phyloP scores from a whole-genome alignment of 208 protist genomes.

The Acanthamoeba triangularis region DNA sequence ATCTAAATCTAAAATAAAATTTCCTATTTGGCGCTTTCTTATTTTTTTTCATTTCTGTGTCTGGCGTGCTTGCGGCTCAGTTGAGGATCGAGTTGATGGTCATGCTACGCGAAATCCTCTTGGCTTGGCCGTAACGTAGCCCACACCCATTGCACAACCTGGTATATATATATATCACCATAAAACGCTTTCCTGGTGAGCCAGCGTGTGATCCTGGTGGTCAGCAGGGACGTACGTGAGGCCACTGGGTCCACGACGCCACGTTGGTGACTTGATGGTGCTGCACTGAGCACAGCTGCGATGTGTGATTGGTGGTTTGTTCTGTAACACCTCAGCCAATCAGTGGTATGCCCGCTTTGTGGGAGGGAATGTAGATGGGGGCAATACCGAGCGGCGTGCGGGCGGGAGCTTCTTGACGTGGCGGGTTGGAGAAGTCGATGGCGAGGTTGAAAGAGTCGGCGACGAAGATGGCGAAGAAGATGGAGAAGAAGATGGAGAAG shows the following conservation, averaged over 20 bases:
- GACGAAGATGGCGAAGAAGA: neutral
- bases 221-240: neutral
- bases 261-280: constrained; percentile 3
- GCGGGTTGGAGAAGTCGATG: neutral
- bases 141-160: constrained; percentile 52
- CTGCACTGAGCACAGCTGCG: constrained; percentile 16
- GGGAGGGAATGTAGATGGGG: neutral
- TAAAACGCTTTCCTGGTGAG: no score
- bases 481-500: no score
- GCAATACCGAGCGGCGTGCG: neutral
- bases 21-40: neutral
- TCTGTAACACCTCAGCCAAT: neutral
- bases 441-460: neutral
- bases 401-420: neutral
- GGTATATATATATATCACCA: no score
- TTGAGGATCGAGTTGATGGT: neutral
- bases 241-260: neutral
- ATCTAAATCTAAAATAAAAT: neutral
- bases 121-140: constrained; percentile 29
- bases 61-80: neutral
- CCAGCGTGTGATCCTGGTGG: no score
- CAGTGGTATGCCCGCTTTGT: no score
- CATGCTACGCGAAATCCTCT: neutral
- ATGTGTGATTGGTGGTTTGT: neutral
- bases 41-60: neutral